Base-by-base conservation (phyloP, 768 basidiomycete species). In the Leccinum arenicola region DNA sequence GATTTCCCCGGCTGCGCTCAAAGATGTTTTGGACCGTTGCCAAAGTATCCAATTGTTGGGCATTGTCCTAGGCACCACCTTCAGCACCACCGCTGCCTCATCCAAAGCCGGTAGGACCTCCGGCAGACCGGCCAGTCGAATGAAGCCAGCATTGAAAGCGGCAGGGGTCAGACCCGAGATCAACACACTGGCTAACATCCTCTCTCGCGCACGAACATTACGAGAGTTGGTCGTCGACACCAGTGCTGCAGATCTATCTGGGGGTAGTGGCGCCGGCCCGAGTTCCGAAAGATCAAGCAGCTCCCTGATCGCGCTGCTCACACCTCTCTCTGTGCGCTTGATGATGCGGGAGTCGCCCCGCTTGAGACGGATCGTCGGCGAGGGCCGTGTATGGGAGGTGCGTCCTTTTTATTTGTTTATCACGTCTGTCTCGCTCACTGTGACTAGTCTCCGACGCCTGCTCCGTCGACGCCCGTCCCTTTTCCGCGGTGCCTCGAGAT, bases 301-400 rank as follows among this genome's bases (percentile, higher is more conserved):
- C 14, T 10, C 52, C 14, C 57, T 58, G 1, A 27, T 27, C 60
- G 61, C 51, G 73, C 78, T 59, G 57, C 75, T 58, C 83, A 83
- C 68, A 61, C 78, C 35, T 64, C 67, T 4, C 78, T 81, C 65
- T 68, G 76, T 52, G 69, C 78, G 36, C 75, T 72, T 53, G 70
- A 75, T 72, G 38, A 72, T 87, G 70, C 80, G 83, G 73, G 64
- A 66, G 31, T 60, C 64, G 4, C 61, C 70, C 3, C 74, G 64
- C 21, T 69, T 88, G 49, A 72, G 69, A 48, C 80, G 75, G 55
- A 73, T 87, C 47, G 73, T 84, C 12, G 79, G 77, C 19, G 80
- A 78, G 58, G 76, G 77, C 17, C 74, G 84, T 40, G 66, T 81
- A 11, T 87, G 86, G 85, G 81, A 74, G 62, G 86, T 85, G 61